Evolutionary conservation across 148 eudicot genomes (phyloP), one percentile per base, ranked within the genome.

Genomic region (Tetragonia tetragonoides): DNA sequence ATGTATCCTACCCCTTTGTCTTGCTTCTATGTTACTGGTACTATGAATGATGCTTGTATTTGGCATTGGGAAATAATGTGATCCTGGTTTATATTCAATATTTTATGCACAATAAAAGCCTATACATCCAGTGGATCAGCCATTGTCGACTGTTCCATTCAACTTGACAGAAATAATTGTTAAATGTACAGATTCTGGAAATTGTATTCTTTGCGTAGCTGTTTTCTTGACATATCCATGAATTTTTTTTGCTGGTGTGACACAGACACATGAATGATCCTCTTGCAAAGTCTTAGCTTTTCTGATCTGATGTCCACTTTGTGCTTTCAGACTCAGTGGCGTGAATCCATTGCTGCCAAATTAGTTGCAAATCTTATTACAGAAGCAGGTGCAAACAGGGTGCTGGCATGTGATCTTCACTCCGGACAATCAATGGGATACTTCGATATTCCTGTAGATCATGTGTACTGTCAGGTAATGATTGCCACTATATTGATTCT

Each of bases 371-470:
- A 92, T 81, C 89, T 90, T 49, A 89, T 94, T 41, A 93, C 98
- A 20, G 89, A 90, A 83, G 90, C 98, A 70, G 97, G 98, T 79
- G 98, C 98, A 46, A 86, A 92, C 80, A 91, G 97, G 74, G 97
- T 94, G 77, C 93, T 94, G 71, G 93, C 97, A 40, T 94, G 98
- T 81, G 98, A 94, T 87, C 91, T 94, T 75, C 98, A 94, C 75
- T 92, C 98, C 71, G 97, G 97, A 74, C 98, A 94, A 79, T 90
- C 98, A 79, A 94, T 94, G 90, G 98, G 98, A 60, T 94, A 94
- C 75, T 94, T 94, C 81, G 97, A 94, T 85, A 94, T 94, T 73
- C 97, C 98, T 23, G 98, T 94, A 70, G 98, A 94, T 84, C 98
- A 94, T 67, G 93, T 94, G 15, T 86, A 94, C 76, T 88, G 98